Evolutionary conservation across 2,329 filamentous ascomycete genomes (phyloP), one percentile per base, ranked within the genome.

Genomic region (Ceratocystis cubensis): DNA sequence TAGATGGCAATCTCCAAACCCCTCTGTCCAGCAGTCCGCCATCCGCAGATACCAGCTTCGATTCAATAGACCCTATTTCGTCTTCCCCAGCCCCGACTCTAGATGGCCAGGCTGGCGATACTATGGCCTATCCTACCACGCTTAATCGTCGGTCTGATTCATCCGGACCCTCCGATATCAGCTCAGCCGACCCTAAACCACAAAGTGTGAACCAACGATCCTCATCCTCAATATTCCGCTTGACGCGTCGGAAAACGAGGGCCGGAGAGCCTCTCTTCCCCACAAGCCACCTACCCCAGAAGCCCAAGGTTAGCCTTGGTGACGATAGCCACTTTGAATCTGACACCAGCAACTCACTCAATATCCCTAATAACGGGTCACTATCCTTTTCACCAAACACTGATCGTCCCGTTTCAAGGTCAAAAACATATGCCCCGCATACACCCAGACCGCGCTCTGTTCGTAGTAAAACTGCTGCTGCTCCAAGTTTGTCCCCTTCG

Each of bases 191-290:
- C 25, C 48, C 59, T 25, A 61, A 50, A 41, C 59, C 66, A 1
- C n/a, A 41, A 20, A 68, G 33, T 33, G 30, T 53, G 1, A 66
- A 37, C 33, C 66, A 66, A 20, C 64, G 66, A 20, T 64, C 61
- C 6, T 56, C 67, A 13, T 68, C 67, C 13, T 68, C 66, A 25
- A 37, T 96, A 73, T 96, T 96, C 74, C 86, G 86, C 67, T 80
- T 97, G 69, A 84, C 87, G 44, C 87, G 91, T 64, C 82, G 91
- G 69, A 88, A 85, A 72, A 88, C 86, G 72, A 91, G 88, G 72
- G 85, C 88, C 68, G 84, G 85, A 46, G 86, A 84, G 33, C 83
- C 89, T 2, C 78, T 97, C 45, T 97, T 97, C 72, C 92, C 93
- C 3, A 78, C 97, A 37, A 85, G 88, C 46, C 88, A 93, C 67